Evolutionary conservation across 2,329 filamentous ascomycete species (phyloP), one percentile per base, ranked within the genome.

Genomic region (Aureobasidium sp.): DNA sequence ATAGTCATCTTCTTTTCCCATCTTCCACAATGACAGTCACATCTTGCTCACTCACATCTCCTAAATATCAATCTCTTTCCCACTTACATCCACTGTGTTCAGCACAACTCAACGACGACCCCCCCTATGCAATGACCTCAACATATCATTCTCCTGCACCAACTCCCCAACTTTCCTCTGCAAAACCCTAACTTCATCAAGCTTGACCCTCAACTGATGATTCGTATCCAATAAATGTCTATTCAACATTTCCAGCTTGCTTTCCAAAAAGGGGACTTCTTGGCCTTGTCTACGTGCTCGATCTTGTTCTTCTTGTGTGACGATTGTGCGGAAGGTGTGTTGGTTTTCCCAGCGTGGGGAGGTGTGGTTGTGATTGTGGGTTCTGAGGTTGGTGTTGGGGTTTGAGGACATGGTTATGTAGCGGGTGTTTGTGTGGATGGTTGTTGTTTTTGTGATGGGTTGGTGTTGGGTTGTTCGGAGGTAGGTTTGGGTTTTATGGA

Each of bases 111-210:
- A 58, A 33, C 38, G 16, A n/a, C 54, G 38, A 29, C 40, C 36
- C 6, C 42, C 29, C n/a, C 40, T 59, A 18, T 47, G 5, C 20
- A 59, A 18, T 13, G 11, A 40, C 42, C 55, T 59, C 42, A 59
- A 36, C 55, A 59, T 50, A 9, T 61, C 45, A 27, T 50, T 61
- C 58, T 61, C 45, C 58, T 40, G n/a, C 31, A 27, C 23, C 45
- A 48, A 29, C 31, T 48, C 23, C 16, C 13, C 33, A 15, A 38
- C 23, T 33, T 33, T 59, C 45, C 45, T 61, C 45, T 61, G 27
- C 58, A 50, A 16, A 10, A 11, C 20, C 9, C 15, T 13, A 13
- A 61, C 2, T 13, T 61, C 58, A 33, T 50, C 45, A 18, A 61
- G 29, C 33, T 50, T 61, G 1, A 2, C 23, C n/a, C 58, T 48